Percentiles rank a stretch among this genome's conserved stretches.
Conservation (phyloP, 139 green algal genomes). For the Haematococcus sp. region DNA sequence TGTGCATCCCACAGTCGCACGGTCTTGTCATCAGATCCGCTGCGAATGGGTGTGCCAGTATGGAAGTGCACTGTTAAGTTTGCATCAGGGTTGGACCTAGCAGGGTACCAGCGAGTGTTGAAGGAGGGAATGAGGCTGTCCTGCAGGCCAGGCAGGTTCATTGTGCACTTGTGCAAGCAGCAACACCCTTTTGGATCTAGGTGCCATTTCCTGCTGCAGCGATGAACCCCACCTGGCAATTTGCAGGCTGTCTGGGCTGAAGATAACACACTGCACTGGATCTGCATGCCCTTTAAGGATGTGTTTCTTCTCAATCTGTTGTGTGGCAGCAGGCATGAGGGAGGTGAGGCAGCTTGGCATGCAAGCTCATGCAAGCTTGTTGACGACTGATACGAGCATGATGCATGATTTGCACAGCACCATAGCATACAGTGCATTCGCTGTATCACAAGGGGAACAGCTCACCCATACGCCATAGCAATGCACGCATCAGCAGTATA, state of each 20-base stretch:
- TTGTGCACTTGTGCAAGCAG: neutral
- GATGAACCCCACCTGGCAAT: constrained; percentile 17
- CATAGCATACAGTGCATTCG: too few relatives aligned
- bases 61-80: too few relatives aligned
- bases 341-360: too few relatives aligned
- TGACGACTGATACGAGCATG: too few relatives aligned
- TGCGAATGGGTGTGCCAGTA: neutral
- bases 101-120: neutral
- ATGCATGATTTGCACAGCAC: too few relatives aligned
- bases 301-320: constrained; percentile 31
- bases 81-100: too few relatives aligned
- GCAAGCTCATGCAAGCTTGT: too few relatives aligned
- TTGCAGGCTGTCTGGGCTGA: constrained; percentile 34
- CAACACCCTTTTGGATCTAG: neutral
- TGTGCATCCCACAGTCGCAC: constrained; percentile 39
- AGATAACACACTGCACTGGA: constrained; percentile 23
- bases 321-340: too few relatives aligned
- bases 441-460: too few relatives aligned
- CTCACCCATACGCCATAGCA: too few relatives aligned
- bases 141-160: neutral
- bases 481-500: neutral
- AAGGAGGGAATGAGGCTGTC: neutral
- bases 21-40: constrained; percentile 41
- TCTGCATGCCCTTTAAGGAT: constrained; percentile 41
- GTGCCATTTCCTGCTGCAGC: neutral